Percentiles rank a stretch among this genome's conserved stretches.
Evolutionary conservation across 2,329 filamentous ascomycete species (phyloP).

Genomic region (Claviceps sp.): DNA sequence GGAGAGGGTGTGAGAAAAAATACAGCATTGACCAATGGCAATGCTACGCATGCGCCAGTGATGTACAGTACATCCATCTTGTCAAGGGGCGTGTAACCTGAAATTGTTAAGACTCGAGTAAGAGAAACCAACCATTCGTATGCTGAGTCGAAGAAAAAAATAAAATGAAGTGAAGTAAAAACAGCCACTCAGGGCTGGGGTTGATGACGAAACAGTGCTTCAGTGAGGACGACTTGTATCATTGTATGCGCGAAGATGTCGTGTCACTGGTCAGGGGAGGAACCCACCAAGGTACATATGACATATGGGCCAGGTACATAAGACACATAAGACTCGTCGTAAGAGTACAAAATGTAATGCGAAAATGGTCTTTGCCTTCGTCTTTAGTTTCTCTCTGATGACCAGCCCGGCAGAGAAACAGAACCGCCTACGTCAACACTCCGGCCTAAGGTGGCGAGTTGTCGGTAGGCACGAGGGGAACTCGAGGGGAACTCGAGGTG

Average conservation of each 20-base stretch:
- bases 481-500: slow-evolving; percentile 1
- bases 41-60: slow-evolving; percentile 1
- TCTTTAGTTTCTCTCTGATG: no score
- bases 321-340: no score
- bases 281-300: no score
- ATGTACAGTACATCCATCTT: background rate
- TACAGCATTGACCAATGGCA: slow-evolving; percentile 5
- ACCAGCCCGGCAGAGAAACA: background rate
- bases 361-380: no score
- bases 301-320: no score
- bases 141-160: slow-evolving; percentile 21
- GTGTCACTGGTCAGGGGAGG: no score
- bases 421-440: slow-evolving; percentile 19
- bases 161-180: background rate
- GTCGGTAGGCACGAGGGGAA: background rate
- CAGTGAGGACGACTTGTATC: background rate
- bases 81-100: slow-evolving; percentile 1
- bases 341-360: no score
- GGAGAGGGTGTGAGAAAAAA: slow-evolving; percentile 13
- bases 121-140: slow-evolving; percentile 20
- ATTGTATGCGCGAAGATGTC: no score
- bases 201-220: background rate
- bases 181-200: background rate
- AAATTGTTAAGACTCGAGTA: background rate
- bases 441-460: background rate